Base-by-base conservation (phyloP, 1,284 basidiomycete genomes). In the Trichosporon sp. region DNA sequence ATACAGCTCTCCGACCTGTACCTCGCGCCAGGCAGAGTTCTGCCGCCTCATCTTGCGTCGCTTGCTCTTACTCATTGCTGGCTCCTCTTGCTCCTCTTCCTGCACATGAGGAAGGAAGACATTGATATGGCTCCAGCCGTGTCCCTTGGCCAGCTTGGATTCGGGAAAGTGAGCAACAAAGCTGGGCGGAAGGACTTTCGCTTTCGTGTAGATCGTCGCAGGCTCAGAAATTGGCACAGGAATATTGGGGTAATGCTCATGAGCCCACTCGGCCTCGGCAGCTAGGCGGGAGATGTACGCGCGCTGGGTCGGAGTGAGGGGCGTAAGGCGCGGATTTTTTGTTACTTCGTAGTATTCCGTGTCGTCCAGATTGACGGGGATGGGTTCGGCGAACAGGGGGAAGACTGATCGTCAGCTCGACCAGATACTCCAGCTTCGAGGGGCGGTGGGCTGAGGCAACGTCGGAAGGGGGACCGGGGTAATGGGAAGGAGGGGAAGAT, bases 311-410 rank as follows among this genome's bases (percentile, higher is more conserved):
- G 3, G 3, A 0, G 61, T 32, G 0, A 68, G 64, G 0, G 64
- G 62, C 1, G 11, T 14, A 5, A 63, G 44, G 10, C 66, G 66
- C 33, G 66, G 66, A 57, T 65, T 65, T 6, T 32, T 11, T 4
- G 67, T 44, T 19, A 70, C 21, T 11, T 61, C 52, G 60, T 73
- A 76, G 10, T 59, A 59, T 37, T 74, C 76, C 2, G 16, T 40
- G 2, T 62, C 52, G 11, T 56, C 58, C 7, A 70, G 61, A 13
- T 63, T 62, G n/a, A 74, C 58, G n/a, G 66, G 59, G 31, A 57
- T 34, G 6, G 73, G 58, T 4, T 70, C 63, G 13, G 73, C 71
- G 67, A 74, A 78, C 21, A 78, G 68, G 25, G 69, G 63, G 57
- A 78, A 78, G 0, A 60, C 73, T 74, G 62, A 16, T 21, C 10